Percentiles rank a stretch among this genome's conserved stretches.
Evolutionary conservation across 2,329 filamentous ascomycete species (phyloP).

Genomic region (Daldinia sp.): DNA sequence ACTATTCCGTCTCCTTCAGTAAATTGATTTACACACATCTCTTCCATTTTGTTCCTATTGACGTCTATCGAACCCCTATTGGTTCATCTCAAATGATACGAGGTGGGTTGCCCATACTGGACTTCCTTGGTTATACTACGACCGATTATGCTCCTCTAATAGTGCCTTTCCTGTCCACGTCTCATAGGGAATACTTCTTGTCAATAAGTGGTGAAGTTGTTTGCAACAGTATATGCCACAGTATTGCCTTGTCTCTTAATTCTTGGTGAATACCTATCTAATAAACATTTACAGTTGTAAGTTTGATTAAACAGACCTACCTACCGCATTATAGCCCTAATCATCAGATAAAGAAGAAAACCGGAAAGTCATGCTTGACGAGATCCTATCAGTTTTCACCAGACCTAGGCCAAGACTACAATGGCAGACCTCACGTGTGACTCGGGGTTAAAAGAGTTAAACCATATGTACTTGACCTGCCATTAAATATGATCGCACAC

Average conservation of each 20-base stretch:
- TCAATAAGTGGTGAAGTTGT: too few species aligned
- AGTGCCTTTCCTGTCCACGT: neutral
- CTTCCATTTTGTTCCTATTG: too few species aligned
- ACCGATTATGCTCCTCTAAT: neutral
- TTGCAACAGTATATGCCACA: neutral
- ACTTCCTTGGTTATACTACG: neutral
- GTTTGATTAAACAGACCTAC: neutral
- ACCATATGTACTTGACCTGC: neutral
- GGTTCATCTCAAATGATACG: neutral
- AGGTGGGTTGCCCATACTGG: neutral
- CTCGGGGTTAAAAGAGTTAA: neutral
- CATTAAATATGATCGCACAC: neutral
- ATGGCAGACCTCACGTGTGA: slow-evolving; percentile 4
- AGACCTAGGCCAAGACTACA: neutral
- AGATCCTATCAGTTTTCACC: neutral
- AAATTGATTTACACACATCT: too few species aligned
- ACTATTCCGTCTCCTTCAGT: too few species aligned
- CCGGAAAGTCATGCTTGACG: neutral
- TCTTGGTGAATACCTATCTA: neutral
- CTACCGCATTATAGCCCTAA: neutral
- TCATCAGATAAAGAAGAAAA: neutral
- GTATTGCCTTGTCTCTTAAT: neutral
- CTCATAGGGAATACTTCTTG: neutral
- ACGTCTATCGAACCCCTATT: neutral
- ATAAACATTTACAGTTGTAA: neutral